Evolutionary conservation across 2,329 filamentous ascomycete species (phyloP).

Genomic region (Mycocentrospora acerina): DNA sequence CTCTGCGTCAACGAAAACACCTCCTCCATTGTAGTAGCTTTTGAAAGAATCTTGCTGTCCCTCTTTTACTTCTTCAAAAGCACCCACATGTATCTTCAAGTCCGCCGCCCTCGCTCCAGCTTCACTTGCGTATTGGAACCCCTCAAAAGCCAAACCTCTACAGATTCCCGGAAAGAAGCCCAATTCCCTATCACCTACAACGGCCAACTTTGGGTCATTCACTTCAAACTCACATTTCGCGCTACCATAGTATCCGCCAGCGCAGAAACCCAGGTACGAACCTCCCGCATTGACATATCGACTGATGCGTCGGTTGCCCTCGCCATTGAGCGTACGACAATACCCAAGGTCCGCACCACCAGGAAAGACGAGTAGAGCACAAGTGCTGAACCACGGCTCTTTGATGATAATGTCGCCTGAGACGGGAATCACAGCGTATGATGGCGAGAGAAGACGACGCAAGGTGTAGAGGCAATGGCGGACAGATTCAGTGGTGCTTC

Average conservation of each 20-base stretch:
- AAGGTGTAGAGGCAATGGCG: conserved; percentile 86
- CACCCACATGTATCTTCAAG: conserved; percentile 63
- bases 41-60: conserved; percentile 63
- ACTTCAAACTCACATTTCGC: conserved; percentile 88
- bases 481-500: conserved; percentile 84
- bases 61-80: conserved; percentile 52
- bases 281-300: conserved; percentile 87
- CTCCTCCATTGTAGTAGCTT: conserved; percentile 92
- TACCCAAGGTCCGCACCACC: conserved; percentile 94
- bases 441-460: conserved; percentile 79
- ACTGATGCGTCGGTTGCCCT: conserved; percentile 79
- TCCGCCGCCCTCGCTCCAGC: conserved; percentile 73
- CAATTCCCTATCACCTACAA: conserved; percentile 81
- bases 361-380: conserved; percentile 86
- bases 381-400: conserved; percentile 87
- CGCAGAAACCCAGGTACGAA: conserved; percentile 86
- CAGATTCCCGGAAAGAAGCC: conserved; percentile 86
- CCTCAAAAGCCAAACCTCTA: conserved; percentile 81
- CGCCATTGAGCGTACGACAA: conserved; percentile 82
- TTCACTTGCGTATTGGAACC: conserved; percentile 90
- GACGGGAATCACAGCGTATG: conserved; percentile 90
- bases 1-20: conserved; percentile 82
- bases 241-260: conserved; percentile 88
- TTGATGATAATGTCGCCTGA: conserved; percentile 77
- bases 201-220: conserved; percentile 76